phyloP scores from a whole-genome alignment of 352 stramenopile species.

The Plasmopara muralis region DNA sequence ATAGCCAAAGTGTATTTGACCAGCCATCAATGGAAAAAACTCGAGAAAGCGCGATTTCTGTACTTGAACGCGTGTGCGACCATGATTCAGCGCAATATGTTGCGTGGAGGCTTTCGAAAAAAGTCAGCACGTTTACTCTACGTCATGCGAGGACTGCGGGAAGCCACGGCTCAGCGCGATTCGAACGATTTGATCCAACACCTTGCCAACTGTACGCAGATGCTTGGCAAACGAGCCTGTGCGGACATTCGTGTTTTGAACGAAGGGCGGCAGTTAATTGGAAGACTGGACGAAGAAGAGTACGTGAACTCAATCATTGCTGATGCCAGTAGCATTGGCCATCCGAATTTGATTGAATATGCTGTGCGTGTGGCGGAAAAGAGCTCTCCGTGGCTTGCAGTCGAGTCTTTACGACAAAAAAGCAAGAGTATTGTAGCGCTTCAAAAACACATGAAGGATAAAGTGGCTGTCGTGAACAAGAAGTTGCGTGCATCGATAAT shows the following conservation, averaged over 20 bases:
- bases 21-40: slow-evolving; percentile 72
- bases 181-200: slow-evolving; percentile 58
- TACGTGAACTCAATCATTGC: slow-evolving; percentile 71
- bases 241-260: slow-evolving; percentile 58
- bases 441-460: slow-evolving; percentile 33
- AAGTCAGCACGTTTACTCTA: slow-evolving; percentile 56
- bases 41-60: slow-evolving; percentile 69
- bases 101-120: slow-evolving; percentile 57
- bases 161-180: slow-evolving; percentile 48
- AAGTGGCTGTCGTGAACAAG: slow-evolving; percentile 36
- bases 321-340: slow-evolving; percentile 48
- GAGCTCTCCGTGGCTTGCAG: slow-evolving; percentile 46
- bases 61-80: slow-evolving; percentile 76
- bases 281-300: slow-evolving; percentile 61
- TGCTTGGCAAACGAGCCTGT: slow-evolving; percentile 47
- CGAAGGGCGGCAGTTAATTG: slow-evolving; percentile 44
- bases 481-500: slow-evolving; percentile 58
- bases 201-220: slow-evolving; percentile 43
- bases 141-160: slow-evolving; percentile 46
- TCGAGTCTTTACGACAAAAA: slow-evolving; percentile 43
- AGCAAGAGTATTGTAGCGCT: slow-evolving; percentile 30
- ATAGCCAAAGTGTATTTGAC: slow-evolving; percentile 71
- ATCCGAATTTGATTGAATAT: slow-evolving; percentile 59
- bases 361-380: slow-evolving; percentile 52
- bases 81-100: slow-evolving; percentile 80